Evolutionary conservation across 164 flowering plant species (phyloP).

Genomic region (Stephania cephalantha): DNA sequence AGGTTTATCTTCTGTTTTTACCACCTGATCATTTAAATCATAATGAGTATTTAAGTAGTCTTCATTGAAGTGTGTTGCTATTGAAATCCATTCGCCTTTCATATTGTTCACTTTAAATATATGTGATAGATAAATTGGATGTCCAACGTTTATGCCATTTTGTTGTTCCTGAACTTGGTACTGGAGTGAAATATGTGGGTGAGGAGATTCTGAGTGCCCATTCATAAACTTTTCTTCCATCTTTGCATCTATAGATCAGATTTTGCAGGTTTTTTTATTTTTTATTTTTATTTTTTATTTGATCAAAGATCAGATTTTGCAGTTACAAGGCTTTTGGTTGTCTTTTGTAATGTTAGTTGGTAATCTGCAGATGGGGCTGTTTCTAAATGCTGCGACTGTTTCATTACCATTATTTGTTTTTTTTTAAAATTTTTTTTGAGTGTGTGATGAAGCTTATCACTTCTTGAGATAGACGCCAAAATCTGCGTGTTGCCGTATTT

Average conservation of each 20-base stretch:
- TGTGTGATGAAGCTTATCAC: background rate
- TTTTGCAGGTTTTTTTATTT: background rate
- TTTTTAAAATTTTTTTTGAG: background rate
- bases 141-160: background rate
- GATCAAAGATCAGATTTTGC: background rate
- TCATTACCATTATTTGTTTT: background rate
- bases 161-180: background rate
- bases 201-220: background rate
- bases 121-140: background rate
- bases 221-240: background rate
- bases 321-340: background rate
- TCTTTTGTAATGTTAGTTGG: background rate
- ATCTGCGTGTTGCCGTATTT: background rate
- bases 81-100: background rate
- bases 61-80: background rate
- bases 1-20: too few relatives aligned
- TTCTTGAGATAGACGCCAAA: conserved; percentile 2
- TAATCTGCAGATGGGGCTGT: background rate
- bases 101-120: background rate
- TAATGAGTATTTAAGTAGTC: background rate
- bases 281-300: background rate
- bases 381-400: background rate
- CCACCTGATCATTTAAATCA: too few relatives aligned
- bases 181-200: background rate
- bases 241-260: background rate